Base-by-base conservation (phyloP, 257 asterid species). In the Haberlea rhodopensis region DNA sequence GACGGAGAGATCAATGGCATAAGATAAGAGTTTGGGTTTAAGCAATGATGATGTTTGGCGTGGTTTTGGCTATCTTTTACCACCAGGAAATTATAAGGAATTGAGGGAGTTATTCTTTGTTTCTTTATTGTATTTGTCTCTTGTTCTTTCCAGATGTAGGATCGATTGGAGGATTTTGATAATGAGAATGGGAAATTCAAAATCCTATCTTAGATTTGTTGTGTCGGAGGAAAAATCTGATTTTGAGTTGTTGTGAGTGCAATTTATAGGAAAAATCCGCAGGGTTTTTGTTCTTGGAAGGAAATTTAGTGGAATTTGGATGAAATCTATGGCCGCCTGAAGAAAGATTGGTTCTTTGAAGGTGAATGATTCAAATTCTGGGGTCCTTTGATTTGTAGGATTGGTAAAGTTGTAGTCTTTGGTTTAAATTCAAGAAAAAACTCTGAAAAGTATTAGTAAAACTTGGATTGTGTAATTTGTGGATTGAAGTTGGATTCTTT, bases 21-120 rank as follows among this genome's bases (percentile, higher is more conserved):
- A 88, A n/a, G n/a, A n/a, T n/a, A n/a, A 88, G 91, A 81, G 65
- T 68, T 83, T 91, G 95, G 98, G 94, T 86, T 91, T 84, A 81
- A 88, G 91, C 79, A 45, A 75, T 78, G 74, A n/a, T n/a, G n/a
- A 57, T 62, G 25, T 46, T 10, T 59, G 66, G 67, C 68, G 84
- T 81, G 91, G 84, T 77, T 84, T 88, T 87, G 79, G 64, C 65
- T 53, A 22, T 72, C 71, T 56, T 66, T 74, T 65, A 51, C 22
- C 56, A 61, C 70, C 18, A 27, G 32, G 25, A 27, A 20, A 54
- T 11, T 62, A 18, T 48, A 34, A 8, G 40, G 27, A 54, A 62
- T 67, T 69, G n/a, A n/a, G n/a, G n/a, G n/a, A n/a, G n/a, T n/a
- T n/a, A n/a, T n/a, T n/a, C n/a, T n/a, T n/a, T n/a, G n/a, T n/a